Percentiles rank a stretch among this genome's conserved stretches.
Conservation (phyloP, 768 basidiomycete species). For the Trametes cingulata region DNA sequence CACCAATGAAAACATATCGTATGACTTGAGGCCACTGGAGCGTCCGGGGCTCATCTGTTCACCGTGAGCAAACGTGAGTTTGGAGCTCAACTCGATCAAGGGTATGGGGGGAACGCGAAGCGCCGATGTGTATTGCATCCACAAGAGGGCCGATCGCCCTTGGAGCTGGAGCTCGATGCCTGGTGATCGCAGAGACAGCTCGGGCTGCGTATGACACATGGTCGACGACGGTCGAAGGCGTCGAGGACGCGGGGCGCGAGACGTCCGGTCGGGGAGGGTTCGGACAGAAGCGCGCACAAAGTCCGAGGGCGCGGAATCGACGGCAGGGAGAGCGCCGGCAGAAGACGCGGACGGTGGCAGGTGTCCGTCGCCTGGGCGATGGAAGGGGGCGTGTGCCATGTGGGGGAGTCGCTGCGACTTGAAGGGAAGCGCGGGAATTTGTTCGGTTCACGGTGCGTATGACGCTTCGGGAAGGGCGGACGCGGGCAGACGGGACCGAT, state of each 20-base stretch:
- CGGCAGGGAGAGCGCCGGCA: background rate
- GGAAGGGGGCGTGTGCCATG: constrained; percentile 2
- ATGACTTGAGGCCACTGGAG: background rate
- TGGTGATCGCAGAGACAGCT: background rate
- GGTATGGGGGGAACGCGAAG: background rate
- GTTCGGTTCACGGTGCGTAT: constrained; percentile 8
- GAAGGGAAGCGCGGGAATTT: constrained; percentile 13
- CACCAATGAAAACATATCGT: background rate
- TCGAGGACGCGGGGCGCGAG: background rate
- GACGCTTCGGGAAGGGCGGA: constrained; percentile 12
- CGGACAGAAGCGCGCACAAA: constrained; percentile 11
- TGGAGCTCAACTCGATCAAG: constrained; percentile 1
- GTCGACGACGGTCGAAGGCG: background rate
- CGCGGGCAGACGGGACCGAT: constrained; percentile 19
- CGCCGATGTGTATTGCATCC: background rate
- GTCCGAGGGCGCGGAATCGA: constrained; percentile 13
- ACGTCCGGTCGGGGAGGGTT: background rate
- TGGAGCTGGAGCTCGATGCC: background rate
- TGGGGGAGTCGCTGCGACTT: background rate
- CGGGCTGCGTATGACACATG: background rate
- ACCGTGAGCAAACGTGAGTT: background rate
- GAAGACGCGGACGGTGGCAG: constrained; percentile 15
- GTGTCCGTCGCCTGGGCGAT: constrained; percentile 23
- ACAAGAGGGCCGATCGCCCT: background rate
- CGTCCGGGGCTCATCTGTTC: background rate